Evolutionary conservation across 2,329 filamentous ascomycete genomes (phyloP).

Genomic region (Fusarium vanettenii): DNA sequence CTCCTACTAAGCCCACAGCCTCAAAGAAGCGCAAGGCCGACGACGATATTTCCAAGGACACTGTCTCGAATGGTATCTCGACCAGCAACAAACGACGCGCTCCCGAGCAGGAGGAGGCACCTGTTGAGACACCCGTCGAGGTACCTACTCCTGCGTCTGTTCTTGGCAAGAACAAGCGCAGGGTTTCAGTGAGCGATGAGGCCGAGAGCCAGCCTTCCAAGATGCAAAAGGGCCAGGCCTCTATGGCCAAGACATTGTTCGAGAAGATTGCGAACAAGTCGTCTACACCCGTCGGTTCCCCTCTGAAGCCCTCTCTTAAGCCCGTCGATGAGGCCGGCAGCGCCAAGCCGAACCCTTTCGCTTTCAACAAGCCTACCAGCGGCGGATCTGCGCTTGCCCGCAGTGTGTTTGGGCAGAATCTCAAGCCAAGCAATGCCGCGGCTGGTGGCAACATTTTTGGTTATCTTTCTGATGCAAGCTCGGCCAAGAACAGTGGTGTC

Average conservation of each 20-base stretch:
- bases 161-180: conserved; percentile 64
- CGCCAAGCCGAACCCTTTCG: conserved; percentile 49
- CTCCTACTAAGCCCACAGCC: conserved; percentile 49
- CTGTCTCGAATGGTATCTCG: conserved; percentile 49
- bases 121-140: conserved; percentile 51
- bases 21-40: conserved; percentile 69
- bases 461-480: conserved; percentile 68
- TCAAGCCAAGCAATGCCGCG: conserved; percentile 48
- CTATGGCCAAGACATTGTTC: conserved; percentile 66
- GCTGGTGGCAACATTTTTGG: conserved; percentile 66
- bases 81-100: conserved; percentile 61
- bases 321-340: conserved; percentile 40
- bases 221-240: conserved; percentile 62
- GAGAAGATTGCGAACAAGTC: conserved; percentile 68
- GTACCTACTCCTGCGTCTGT: conserved; percentile 41
- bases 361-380: conserved; percentile 51
- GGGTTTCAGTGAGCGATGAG: conserved; percentile 58
- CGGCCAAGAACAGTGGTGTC: conserved; percentile 64
- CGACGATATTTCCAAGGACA: conserved; percentile 59
- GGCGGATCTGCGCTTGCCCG: conserved; percentile 49
- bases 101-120: conserved; percentile 51
- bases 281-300: conserved; percentile 47
- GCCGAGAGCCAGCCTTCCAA: conserved; percentile 63
- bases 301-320: conserved; percentile 48
- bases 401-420: conserved; percentile 56